Percentiles rank a stretch among this genome's conserved stretches.
Conservation (phyloP, 169 alveolate genomes). For the Prorocentrum cordatum region DNA sequence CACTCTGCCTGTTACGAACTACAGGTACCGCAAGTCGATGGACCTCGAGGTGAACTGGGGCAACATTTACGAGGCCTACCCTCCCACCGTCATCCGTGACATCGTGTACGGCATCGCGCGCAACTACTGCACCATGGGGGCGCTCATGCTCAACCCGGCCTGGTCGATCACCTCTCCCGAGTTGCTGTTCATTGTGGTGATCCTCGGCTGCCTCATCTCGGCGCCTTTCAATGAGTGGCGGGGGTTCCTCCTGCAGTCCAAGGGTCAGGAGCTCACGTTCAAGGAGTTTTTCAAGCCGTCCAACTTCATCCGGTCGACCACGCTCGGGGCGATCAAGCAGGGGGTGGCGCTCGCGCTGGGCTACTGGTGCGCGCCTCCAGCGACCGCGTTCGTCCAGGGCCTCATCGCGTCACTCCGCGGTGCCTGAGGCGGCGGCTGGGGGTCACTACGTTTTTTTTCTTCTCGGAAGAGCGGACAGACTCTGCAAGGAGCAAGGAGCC, state of each 20-base stretch:
- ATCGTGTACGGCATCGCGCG: not conserved
- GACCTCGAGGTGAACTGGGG: not conserved
- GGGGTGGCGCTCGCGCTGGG: slow-evolving; percentile 2
- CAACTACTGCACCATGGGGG: not conserved
- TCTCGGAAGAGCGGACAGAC: too few relatives aligned
- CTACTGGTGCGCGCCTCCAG: not conserved
- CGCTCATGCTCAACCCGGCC: not conserved
- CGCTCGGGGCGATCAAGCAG: not conserved
- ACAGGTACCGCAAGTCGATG: not conserved
- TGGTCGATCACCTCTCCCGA: not conserved
- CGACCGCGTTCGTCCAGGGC: too few relatives aligned
- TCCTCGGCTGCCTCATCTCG: not conserved
- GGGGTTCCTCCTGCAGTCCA: not conserved
- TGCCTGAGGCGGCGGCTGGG: too few relatives aligned
- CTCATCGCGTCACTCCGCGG: too few relatives aligned
- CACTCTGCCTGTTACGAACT: not conserved
- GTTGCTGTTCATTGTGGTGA: not conserved
- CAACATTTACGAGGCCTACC: slow-evolving; percentile 20
- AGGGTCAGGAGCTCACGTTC: not conserved
- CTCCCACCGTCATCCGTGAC: not conserved
- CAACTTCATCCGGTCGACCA: not conserved
- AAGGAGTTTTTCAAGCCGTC: not conserved
- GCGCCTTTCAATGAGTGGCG: slow-evolving; percentile 14
- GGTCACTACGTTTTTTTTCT: too few relatives aligned
- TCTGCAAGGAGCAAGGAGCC: too few relatives aligned